Evolutionary conservation across 2,329 filamentous ascomycete genomes (phyloP), one percentile per base, ranked within the genome.

Genomic region (Ploettnerulaceae sp.): DNA sequence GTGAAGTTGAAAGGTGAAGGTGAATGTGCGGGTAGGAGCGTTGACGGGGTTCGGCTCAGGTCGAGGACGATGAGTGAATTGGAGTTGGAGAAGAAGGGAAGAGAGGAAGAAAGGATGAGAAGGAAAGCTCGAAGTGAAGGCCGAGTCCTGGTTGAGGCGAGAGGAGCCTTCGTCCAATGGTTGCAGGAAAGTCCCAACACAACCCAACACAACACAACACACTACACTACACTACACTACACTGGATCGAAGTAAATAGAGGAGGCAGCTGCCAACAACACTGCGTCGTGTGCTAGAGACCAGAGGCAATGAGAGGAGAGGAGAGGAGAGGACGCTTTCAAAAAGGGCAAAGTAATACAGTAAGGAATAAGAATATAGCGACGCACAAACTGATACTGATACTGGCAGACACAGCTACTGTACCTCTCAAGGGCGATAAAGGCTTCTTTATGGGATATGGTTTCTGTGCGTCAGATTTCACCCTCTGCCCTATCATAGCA

Each of bases 391-490:
- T 22, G 44, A 54, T 54, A 55, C 36, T 45, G 47, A 47, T 51
- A 53, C 43, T 47, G 48, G 51, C 7, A 25, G 18, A 32, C 24
- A 32, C 26, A 32, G 38, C 29, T 25, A 32, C 24, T 17, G 46
- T 24, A 36, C 18, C 28, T 24, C 26, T 25, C 21, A 36, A 22
- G 14, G 47, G 47, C 46, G 47, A 52, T 22, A 51, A 44, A 49
- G 51, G 32, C 36, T 39, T 32, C 54, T 57, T 57, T 56, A 57
- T 56, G 51, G 51, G 35, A 41, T 28, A 25, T 34, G 34, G 32
- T 28, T 18, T 39, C 36, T 20, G 24, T 21, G 25, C 15, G 15
- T 28, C 15, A n/a, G n/a, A n/a, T n/a, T n/a, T n/a, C n/a, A n/a
- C n/a, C n/a, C 9, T 7, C 4, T 20, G 25, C 20, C 11, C 7